Conservation (phyloP, 768 basidiomycete species). For the Pholiota molesta region DNA sequence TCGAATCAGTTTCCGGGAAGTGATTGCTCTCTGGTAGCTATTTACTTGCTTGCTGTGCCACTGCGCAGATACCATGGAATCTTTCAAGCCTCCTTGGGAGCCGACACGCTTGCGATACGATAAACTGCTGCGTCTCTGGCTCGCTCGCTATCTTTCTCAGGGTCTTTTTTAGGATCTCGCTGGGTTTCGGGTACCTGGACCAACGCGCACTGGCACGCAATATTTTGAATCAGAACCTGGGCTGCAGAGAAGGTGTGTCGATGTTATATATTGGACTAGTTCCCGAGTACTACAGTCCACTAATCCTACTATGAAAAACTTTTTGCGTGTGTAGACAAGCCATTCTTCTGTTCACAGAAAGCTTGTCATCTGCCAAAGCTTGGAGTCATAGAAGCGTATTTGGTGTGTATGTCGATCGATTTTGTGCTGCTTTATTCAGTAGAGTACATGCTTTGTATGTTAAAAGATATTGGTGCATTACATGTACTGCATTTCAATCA, state of each 20-base stretch:
- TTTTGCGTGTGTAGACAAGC: not conserved
- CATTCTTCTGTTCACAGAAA: not conserved
- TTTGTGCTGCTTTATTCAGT: not conserved
- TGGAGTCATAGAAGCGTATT: not conserved
- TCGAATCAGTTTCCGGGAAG: not conserved
- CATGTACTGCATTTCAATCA: not conserved
- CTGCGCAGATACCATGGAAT: slow-evolving; percentile 1
- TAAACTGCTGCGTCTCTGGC: slow-evolving; percentile 1
- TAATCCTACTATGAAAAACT: not conserved
- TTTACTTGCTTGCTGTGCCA: not conserved
- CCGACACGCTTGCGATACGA: not conserved
- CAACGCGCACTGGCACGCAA: not conserved
- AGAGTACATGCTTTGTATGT: not conserved
- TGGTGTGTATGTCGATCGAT: not conserved
- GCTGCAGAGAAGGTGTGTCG: not conserved
- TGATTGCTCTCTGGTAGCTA: not conserved
- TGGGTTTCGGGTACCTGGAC: not conserved
- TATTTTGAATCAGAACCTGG: not conserved
- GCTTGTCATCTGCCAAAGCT: not conserved
- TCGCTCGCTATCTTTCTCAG: not conserved
- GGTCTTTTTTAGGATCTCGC: not conserved
- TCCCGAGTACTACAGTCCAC: not conserved
- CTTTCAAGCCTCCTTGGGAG: not conserved
- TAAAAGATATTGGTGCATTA: not conserved
- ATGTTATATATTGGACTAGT: not conserved